Evolutionary conservation across 164 flowering plant species (phyloP).

Genomic region (Umbellularia californica): DNA sequence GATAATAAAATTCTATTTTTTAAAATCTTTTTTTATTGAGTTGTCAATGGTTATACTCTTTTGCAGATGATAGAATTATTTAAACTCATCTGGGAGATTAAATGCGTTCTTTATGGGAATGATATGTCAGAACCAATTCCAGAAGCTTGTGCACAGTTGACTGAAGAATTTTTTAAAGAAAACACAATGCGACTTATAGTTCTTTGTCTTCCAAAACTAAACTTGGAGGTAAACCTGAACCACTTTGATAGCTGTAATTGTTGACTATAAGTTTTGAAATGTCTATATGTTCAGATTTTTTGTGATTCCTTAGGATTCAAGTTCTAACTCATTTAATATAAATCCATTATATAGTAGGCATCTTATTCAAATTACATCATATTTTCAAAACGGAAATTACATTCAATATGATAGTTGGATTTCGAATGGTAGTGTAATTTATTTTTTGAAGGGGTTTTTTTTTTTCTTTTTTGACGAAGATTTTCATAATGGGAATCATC

Average conservation of each 20-base stretch:
- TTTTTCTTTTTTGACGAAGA: neutral
- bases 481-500: neutral
- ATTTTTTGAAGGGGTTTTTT: too few species aligned
- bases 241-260: neutral
- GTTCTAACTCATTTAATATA: too few species aligned
- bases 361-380: neutral
- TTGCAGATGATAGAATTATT: conserved; percentile 69
- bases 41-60: neutral
- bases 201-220: conserved; percentile 72
- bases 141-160: conserved; percentile 88
- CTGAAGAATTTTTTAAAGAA: conserved; percentile 83
- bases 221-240: conserved; percentile 61
- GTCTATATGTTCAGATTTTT: too few species aligned
- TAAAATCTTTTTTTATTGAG: too few species aligned
- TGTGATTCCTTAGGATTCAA: too few species aligned
- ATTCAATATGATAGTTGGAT: neutral
- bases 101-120: conserved; percentile 75
- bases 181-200: conserved; percentile 74
- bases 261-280: too few species aligned
- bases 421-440: neutral
- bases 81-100: conserved; percentile 68
- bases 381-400: too few species aligned
- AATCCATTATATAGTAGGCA: too few species aligned
- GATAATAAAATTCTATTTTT: too few species aligned
- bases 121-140: conserved; percentile 84